Base-by-base conservation (phyloP, 345 rosid species). In the Salix purpurea region DNA sequence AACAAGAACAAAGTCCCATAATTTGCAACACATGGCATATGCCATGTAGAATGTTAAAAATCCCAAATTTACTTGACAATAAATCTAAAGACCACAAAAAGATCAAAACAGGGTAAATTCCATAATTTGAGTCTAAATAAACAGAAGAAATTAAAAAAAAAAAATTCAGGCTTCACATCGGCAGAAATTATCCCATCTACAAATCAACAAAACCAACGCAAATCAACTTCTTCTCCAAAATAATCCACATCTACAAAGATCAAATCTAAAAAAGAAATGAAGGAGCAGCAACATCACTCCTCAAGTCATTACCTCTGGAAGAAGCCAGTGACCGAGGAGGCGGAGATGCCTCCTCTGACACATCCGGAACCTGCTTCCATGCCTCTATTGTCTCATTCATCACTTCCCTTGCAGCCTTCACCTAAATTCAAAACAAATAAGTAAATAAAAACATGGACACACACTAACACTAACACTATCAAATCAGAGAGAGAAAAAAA, bases 281-380 rank as follows among this genome's bases (percentile, higher is more conserved):
- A 28, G 72, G 46, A 19, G 54, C 77, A 61, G 28, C 42, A 74
- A 28, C 48, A 79, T 23, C 40, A 19, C 44, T 9, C 18, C 18
- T 18, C 56, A 40, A 40, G 44, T 12, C 44, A 14, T 65, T 72
- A 91, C 97, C 98, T 91, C 80, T 93, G 2, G 94, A 88, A 77
- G 96, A 89, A 75, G 90, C 80, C 76, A 74, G 81, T 1, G 97
- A 90, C 77, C 79, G 77, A n/a, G 89, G 90, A 8, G 87, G 91
- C 9, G 97, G 96, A 14, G 93, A 91, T 16, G 72, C 86, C 75
- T 89, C 97, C 23, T 90, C 93, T 1, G 94, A 89, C 76, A 93
- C 78, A 91, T 95, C 99, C 0, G 97, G 94, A 61, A 95, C 87
- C 86, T 90, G 91, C 84, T 89, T 93, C 99, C 99, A 95, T 2